Base-by-base conservation (phyloP, 352 stramenopile genomes). In the Phytophthora quininea region DNA sequence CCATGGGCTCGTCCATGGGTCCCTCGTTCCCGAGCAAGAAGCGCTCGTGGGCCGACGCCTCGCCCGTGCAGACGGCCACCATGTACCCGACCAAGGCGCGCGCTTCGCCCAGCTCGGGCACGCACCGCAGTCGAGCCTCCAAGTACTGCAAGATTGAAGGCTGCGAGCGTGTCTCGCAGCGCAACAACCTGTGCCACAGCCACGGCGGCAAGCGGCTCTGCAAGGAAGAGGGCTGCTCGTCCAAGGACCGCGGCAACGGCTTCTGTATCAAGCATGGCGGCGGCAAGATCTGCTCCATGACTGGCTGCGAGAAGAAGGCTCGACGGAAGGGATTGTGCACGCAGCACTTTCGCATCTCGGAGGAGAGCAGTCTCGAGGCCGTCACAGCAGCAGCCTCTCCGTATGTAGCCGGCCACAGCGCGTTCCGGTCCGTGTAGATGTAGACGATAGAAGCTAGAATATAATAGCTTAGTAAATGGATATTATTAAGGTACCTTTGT, bases 81-180 rank as follows among this genome's bases (percentile, higher is more conserved):
- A 37, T 54, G 50, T 74, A 70, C 58, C 54, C 61, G 15, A 19
- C 27, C 50, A 71, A 71, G 46, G 51, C 69, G 6, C 65, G 56
- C 3, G 11, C 49, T 9, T 74, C 69, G 19, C 59, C 62, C 0
- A 64, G 54, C 46, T 69, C 35, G 38, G 54, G 59, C 4, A 69
- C 69, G 3, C 70, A 88, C 64, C 78, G 86, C 29, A 91, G 78
- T 64, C 80, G 86, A n/a, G 81, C 85, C n/a, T 94, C 84, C 60
- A 94, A 94, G 71, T 94, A 92, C 69, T 94, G 86, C 76, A 92
- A 88, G 76, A 84, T 94, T 12, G 86, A 94, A 15, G 82, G 77
- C 37, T 94, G 86, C 48, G 76, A 91, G 65, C 86, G 86, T 27
- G 86, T 92, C 31, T 93, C 84, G 12, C 86, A 94, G 70, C 84